Base-by-base conservation (phyloP, 2,329 filamentous ascomycete species). In the Fusarium sp. region DNA sequence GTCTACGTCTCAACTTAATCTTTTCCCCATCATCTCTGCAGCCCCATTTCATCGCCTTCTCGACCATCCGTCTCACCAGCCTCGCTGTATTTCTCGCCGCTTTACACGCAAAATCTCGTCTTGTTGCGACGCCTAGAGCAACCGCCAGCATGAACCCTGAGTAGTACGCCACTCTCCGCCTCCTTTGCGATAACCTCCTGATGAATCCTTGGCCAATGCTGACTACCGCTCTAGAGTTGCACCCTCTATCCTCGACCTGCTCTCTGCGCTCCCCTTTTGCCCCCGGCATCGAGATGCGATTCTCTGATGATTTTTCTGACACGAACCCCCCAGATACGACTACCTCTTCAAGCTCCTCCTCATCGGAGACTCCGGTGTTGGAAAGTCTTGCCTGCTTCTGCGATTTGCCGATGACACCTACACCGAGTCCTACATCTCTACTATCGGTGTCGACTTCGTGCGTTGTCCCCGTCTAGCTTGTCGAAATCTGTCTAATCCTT, bases 341-440 rank as follows among this genome's bases (percentile, higher is more conserved):
- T 99, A 99, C 81, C 93, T 99, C 76, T 99, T 99, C 89, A 99
- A 99, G 89, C 93, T 99, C 70, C 92, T 99, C 81, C 94, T 99
- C 85, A 99, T 99, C 88, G 95, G 95, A 81, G 95, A 99, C 80
- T 99, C 95, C 79, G 95, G 95, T 88, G 95, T 99, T 76, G 95
- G 95, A 90, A 99, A 99, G 90, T 99, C 95, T 76, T 99, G 95
- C 83, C 80, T 99, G 83, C 86, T 99, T 72, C 86, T 99, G 77
- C 93, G 95, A 83, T 99, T 99, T 77, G 95, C 95, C 76, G 95
- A 97, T 78, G 93, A 97, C 76, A 98, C 95, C 79, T 99, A 98
- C 85, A 99, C 95, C 62, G 95, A 98, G 84, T 96, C 92, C 79
- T 99, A 98, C 85, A 99, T 99, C 83, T 98, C 95, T 67, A 99